phyloP scores from a whole-genome alignment of 176 grass and related monocot species.

The barley (Hordeum vulgare) region DNA sequence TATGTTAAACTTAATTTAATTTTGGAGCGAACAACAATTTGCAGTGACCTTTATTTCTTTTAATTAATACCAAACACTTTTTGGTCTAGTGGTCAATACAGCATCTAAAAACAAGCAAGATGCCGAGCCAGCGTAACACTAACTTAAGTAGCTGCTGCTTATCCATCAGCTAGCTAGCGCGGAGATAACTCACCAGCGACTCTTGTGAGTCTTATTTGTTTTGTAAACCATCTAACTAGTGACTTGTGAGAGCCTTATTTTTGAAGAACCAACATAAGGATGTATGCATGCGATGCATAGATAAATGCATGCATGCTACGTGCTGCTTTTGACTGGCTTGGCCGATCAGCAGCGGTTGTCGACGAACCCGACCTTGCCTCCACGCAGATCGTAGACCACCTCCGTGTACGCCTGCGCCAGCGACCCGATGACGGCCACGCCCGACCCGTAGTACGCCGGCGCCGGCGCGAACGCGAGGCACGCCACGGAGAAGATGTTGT shows the following conservation, averaged over 20 bases:
- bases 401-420: background rate
- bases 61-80: background rate
- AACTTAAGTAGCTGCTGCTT: no score
- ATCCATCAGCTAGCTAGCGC: no score
- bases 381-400: conserved; percentile 23
- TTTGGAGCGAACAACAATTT: background rate
- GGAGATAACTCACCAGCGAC: background rate
- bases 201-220: no score
- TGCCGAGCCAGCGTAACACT: background rate
- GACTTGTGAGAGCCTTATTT: background rate
- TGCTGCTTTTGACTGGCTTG: no score
- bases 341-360: background rate
- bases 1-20: no score
- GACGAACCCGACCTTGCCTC: conserved; percentile 20
- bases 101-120: no score
- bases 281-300: background rate
- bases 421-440: background rate
- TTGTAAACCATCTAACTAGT: background rate
- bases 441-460: background rate
- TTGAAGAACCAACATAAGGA: background rate
- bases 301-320: background rate
- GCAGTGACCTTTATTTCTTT: background rate
- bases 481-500: background rate
- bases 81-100: no score
- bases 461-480: conserved; percentile 10